Evolutionary conservation across 495 filamentous ascomycete species (phyloP).

Genomic region (Pseudevernia furfuracea): DNA sequence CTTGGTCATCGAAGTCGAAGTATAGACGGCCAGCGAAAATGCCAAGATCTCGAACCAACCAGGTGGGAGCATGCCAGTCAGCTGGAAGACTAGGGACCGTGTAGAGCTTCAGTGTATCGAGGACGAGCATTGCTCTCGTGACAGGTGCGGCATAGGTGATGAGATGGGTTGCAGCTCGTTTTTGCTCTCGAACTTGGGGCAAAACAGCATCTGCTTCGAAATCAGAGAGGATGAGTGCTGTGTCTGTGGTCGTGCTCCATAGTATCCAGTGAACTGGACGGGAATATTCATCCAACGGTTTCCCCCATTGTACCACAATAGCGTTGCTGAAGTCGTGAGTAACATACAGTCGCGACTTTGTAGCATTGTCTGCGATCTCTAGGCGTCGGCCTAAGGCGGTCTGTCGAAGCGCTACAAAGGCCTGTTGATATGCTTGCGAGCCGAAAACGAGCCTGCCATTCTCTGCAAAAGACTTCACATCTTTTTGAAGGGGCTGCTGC

Average conservation of each 20-base stretch:
- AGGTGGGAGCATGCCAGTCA: constrained; percentile 7
- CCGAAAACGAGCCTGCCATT: constrained; percentile 32
- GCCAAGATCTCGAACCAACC: constrained; percentile 38
- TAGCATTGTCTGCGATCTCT: constrained; percentile 22
- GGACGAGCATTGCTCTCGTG: constrained; percentile 45
- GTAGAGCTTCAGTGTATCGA: constrained; percentile 44
- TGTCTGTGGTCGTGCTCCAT: constrained; percentile 30
- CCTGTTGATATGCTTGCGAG: constrained; percentile 28
- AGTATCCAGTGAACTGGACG: constrained; percentile 47
- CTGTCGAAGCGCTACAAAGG: constrained; percentile 30
- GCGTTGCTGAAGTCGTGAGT: constrained; percentile 16
- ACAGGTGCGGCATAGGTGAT: constrained; percentile 48
- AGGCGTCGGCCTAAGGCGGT: constrained; percentile 36
- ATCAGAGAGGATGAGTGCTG: constrained; percentile 44
- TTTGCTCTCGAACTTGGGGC: constrained; percentile 29
- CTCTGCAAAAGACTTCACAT: constrained; percentile 34
- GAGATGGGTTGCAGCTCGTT: constrained; percentile 30
- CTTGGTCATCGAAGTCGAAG: constrained; percentile 40
- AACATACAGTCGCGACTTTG: constrained; percentile 30
- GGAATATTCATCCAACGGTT: constrained; percentile 16
- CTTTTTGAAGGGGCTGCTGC: constrained; percentile 33
- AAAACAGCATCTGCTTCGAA: constrained; percentile 49
- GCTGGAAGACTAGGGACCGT: constrained; percentile 37
- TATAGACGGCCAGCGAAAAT: constrained; percentile 51
- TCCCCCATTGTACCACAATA: neutral